These are phyloP conservation scores for Fonsecaea nubica DNA, from an alignment of 2,329 filamentous ascomycete genomes.

Conservation along the genomic window DNA sequence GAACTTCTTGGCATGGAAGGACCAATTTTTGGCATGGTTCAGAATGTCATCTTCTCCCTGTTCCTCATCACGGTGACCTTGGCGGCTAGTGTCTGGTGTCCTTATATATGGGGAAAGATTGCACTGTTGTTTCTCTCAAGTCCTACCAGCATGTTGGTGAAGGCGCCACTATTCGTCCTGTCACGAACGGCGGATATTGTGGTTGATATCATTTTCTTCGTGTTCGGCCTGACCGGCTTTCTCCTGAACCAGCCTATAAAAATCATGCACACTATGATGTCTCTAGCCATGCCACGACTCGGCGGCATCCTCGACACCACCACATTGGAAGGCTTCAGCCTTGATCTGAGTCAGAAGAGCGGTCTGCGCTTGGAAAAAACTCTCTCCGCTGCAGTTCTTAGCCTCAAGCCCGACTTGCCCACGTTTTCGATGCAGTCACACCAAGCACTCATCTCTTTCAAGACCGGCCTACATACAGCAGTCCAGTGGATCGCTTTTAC, in stretches of 20 bases:
- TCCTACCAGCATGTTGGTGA: constrained; percentile 70
- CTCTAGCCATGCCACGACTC: constrained; percentile 34
- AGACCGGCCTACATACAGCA: constrained; percentile 48
- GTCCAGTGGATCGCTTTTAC: constrained; percentile 2
- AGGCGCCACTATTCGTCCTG: constrained; percentile 73
- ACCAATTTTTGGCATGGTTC: constrained; percentile 84
- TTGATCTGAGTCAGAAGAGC: constrained; percentile 37
- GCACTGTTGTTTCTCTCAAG: constrained; percentile 80
- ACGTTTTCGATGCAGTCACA: constrained; percentile 80
- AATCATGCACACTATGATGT: constrained; percentile 40
- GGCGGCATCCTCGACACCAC: constrained; percentile 28
- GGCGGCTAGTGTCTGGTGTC: constrained; percentile 83
- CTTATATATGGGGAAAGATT: constrained; percentile 89
- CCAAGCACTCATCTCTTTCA: constrained; percentile 57
- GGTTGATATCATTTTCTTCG: constrained; percentile 64
- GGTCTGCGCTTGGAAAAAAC: constrained; percentile 37
- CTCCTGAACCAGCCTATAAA: constrained; percentile 50
- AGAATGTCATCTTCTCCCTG: constrained; percentile 93
- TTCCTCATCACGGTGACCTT: constrained; percentile 88
- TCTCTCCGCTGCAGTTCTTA: constrained; percentile 31
- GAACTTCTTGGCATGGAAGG: constrained; percentile 97
- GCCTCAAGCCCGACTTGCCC: constrained; percentile 66
- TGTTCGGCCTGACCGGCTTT: constrained; percentile 55
- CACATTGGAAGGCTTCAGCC: constrained; percentile 30
- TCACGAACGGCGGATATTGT: constrained; percentile 78